phyloP scores from a whole-genome alignment of 345 rosid species.

The Eucalyptus cloeziana region DNA sequence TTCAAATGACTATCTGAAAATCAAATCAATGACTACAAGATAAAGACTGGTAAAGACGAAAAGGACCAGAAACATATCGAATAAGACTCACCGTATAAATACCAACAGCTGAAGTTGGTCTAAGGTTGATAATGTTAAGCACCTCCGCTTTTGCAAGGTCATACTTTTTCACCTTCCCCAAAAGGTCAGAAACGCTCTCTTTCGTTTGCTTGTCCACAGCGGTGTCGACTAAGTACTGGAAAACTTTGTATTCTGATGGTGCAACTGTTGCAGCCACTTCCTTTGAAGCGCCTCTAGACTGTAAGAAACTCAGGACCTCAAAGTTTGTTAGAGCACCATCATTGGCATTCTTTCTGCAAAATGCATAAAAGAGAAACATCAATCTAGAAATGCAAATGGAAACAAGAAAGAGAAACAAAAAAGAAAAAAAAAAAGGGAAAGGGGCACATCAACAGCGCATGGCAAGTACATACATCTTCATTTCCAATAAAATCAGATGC shows the following conservation, averaged over 20 bases:
- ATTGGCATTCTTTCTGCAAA: slow-evolving; percentile 54
- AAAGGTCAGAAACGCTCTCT: slow-evolving; percentile 34
- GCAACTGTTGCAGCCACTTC: slow-evolving; percentile 51
- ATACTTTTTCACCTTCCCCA: slow-evolving; percentile 40
- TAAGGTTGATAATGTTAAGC: slow-evolving; percentile 54
- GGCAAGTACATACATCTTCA: neutral
- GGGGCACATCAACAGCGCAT: neutral
- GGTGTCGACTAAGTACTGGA: slow-evolving; percentile 52
- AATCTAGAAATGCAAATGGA: neutral
- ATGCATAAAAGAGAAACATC: neutral
- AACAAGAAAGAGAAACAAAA: neutral
- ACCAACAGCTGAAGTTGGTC: slow-evolving; percentile 45
- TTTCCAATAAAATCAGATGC: neutral
- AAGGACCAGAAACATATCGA: neutral
- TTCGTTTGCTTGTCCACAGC: slow-evolving; percentile 48
- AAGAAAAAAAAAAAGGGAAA: neutral
- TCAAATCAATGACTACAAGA: neutral
- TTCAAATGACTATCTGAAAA: neutral
- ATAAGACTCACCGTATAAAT: slow-evolving; percentile 30
- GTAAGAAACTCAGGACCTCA: slow-evolving; percentile 58
- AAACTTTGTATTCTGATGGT: slow-evolving; percentile 71
- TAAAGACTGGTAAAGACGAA: neutral
- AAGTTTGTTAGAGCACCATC: slow-evolving; percentile 69
- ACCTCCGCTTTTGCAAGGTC: slow-evolving; percentile 73
- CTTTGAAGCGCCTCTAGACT: slow-evolving; percentile 66